Evolutionary conservation across 192 early-diverging fungal species (phyloP), one percentile per base, ranked within the genome.

Genomic region (Umbelopsis vinacea): DNA sequence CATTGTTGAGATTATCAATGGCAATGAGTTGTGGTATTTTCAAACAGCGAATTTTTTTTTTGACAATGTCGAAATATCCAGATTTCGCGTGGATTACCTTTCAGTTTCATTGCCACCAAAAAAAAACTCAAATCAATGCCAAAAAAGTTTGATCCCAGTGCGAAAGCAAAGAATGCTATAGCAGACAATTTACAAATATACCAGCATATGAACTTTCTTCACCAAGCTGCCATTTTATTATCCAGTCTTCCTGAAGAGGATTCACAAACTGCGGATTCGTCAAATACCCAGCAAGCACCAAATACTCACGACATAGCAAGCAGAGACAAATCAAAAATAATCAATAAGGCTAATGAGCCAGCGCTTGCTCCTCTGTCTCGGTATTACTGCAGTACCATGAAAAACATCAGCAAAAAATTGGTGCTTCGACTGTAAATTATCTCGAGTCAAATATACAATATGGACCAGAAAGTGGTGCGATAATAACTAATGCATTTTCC

Each of bases 121-220:
- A 29, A 29, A 29, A 29, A 29, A 29, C 1, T 1, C 29, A 29
- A 37, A 26, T n/a, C 29, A 19, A 63, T 63, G 57, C 29, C 29
- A 3, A 63, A 17, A 4, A 63, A 63, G 26, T 37, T 17, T 37
- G 33, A 63, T 37, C 15, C 57, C 4, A 26, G 12, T 29, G 57
- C 57, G 17, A 63, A 37, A 19, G 33, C 57, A 63, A 63, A 63
- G 26, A 63, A 63, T 38, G 66, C 69, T 24, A 71, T 60, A 10
- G 70, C 69, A 17, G 67, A 86, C 29, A 82, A 89, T 48, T 46
- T 74, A 0, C 86, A 91, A 63, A 76, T 84, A 38, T 89, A 82
- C 79, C 87, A 89, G 47, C 82, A 88, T 17, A 85, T 91, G 84
- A 89, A 88, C 71, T 89, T 89, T 69, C 71, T 91, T 21, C 84